Conservation (phyloP, 2,329 filamentous ascomycete genomes). For the Phoma sp. region DNA sequence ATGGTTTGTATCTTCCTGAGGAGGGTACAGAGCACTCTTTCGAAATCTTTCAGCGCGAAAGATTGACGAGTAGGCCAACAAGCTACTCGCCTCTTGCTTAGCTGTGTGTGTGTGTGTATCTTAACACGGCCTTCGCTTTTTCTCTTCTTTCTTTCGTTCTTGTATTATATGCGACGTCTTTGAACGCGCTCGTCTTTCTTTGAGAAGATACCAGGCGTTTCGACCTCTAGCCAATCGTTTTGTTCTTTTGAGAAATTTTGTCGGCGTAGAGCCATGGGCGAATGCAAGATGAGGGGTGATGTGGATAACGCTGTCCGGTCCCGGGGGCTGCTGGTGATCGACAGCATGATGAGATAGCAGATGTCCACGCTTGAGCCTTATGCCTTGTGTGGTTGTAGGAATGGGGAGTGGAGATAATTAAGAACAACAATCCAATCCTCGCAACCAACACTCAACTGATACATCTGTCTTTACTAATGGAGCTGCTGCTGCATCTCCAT, state of each 20-base stretch:
- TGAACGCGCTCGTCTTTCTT: conserved; percentile 10
- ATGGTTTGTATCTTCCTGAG: conserved; percentile 31
- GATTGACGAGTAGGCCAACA: conserved; percentile 23
- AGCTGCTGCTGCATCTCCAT: neutral
- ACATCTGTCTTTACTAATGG: neutral
- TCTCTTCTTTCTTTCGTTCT: neutral
- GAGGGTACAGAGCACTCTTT: conserved; percentile 28
- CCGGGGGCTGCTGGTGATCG: conserved; percentile 1
- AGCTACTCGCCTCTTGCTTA: conserved; percentile 33
- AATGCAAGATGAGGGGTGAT: neutral
- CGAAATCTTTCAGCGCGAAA: conserved; percentile 21
- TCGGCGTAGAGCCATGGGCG: neutral
- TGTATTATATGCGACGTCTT: conserved; percentile 9
- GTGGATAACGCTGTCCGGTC: conserved; percentile 5
- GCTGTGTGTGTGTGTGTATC: neutral
- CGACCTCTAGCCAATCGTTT: conserved; percentile 26
- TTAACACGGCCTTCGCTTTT: neutral
- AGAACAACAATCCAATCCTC: neutral
- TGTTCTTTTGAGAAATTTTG: neutral
- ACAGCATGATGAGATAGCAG: conserved; percentile 1
- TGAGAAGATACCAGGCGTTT: conserved; percentile 13
- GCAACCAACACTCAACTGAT: neutral
- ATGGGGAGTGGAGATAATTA: neutral
- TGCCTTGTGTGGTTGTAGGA: conserved; percentile 8
- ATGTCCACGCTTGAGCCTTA: conserved; percentile 1